Percentiles rank a stretch among this genome's conserved stretches.
phyloP scores from a whole-genome alignment of 2,329 filamentous ascomycete genomes.

The Hymenoscyphus linearis region DNA sequence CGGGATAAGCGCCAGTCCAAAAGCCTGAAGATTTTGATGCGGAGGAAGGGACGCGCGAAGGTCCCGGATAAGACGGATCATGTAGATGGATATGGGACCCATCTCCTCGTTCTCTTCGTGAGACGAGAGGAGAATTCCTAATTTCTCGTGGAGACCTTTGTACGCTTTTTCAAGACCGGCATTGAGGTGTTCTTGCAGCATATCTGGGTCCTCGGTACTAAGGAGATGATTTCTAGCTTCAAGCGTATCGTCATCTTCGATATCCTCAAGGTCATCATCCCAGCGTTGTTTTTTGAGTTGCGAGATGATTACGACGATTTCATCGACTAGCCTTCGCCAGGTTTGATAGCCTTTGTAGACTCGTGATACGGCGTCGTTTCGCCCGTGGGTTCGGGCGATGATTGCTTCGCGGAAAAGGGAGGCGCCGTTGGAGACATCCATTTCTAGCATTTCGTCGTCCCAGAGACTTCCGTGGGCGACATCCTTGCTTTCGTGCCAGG shows the following conservation, averaged over 20 bases:
- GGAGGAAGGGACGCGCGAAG: slow-evolving; percentile 62
- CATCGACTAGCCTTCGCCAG: slow-evolving; percentile 71
- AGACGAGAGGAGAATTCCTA: slow-evolving; percentile 46
- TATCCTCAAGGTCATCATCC: slow-evolving; percentile 66
- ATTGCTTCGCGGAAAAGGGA: slow-evolving; percentile 64
- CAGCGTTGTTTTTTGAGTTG: slow-evolving; percentile 63
- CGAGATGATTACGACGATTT: slow-evolving; percentile 57
- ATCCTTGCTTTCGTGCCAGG: slow-evolving; percentile 52
- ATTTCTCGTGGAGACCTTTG: slow-evolving; percentile 49
- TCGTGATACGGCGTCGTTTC: slow-evolving; percentile 58
- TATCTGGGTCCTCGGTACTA: slow-evolving; percentile 65
- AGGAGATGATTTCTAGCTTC: slow-evolving; percentile 62
- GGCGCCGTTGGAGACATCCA: slow-evolving; percentile 62
- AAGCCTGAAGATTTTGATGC: slow-evolving; percentile 43
- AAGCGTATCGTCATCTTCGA: slow-evolving; percentile 68
- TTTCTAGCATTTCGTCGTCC: slow-evolving; percentile 57
- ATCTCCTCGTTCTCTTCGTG: slow-evolving; percentile 43
- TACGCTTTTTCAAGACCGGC: slow-evolving; percentile 53
- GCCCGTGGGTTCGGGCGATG: slow-evolving; percentile 64
- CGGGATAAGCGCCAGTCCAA: slow-evolving; percentile 57
- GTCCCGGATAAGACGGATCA: slow-evolving; percentile 70
- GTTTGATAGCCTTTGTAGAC: slow-evolving; percentile 60
- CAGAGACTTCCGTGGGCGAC: slow-evolving; percentile 56
- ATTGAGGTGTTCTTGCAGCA: slow-evolving; percentile 56
- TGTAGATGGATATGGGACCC: slow-evolving; percentile 54